Evolutionary conservation across 768 basidiomycete species (phyloP), one percentile per base, ranked within the genome.

Genomic region (Zangia roseola): DNA sequence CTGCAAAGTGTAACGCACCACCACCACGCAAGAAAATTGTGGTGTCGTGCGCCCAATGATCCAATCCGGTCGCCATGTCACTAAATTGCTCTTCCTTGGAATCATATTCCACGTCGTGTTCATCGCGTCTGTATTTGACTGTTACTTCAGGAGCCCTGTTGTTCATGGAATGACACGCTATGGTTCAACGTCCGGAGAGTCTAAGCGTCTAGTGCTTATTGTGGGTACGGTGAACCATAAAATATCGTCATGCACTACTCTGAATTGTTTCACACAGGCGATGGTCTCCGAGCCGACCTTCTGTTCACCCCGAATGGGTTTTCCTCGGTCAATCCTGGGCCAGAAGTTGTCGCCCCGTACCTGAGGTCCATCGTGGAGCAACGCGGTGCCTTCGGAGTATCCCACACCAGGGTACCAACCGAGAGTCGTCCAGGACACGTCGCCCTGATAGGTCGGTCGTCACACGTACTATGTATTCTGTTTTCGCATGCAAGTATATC

Each of bases 361-460:
- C 62, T 94, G 20, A 79, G 86, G 41, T 79, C 81, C 12, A 83
- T 92, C 44, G 74, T 75, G 9, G 78, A 85, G 53, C 69, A 68
- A 6, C 72, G 84, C 45, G 91, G 91, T 14, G 86, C 85, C 6
- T 92, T 85, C 66, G 91, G 91, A 6, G 76, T 94, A 19, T 90
- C 86, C 6, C 91, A 93, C 65, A 93, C 91, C 1, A 77, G 82
- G 24, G 91, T 93, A 4, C 91, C 91, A 19, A 94, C 91, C 6
- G 91, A 94, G 59, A 90, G 86, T 63, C 71, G 91, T 20, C 91
- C 91, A 2, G 91, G 91, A 9, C 91, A 93, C 63, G 90, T 94
- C 21, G 91, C 91, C 19, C 79, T 94, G 45, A 91, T 93, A 52
- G 91, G 86, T 82, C 53, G 12, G 69, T 56, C 40, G 3, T 43